Base-by-base conservation (phyloP, 208 protist species). In the Crithidia mellificae region DNA sequence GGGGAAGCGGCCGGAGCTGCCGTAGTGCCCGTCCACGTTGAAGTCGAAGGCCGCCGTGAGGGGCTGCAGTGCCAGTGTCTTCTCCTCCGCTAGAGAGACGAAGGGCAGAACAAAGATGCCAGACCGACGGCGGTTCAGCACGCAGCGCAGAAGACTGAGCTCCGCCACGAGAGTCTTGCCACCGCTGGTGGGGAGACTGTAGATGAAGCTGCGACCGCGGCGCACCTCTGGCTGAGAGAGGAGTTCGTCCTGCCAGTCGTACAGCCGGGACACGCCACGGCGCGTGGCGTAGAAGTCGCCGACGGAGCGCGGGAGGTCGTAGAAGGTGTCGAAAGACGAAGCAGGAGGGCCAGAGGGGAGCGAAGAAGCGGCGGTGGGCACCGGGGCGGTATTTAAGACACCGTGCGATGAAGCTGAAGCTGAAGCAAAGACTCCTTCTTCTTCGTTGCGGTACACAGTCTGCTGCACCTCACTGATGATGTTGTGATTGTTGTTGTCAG, bases 121-220 rank as follows among this genome's bases (percentile, higher is more conserved):
- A 19, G 96, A 95, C 53, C 72, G 78, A 15, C 76, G 30, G 19
- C 72, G 67, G 71, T 83, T 72, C 44, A 98, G 32, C 36, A 97
- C 64, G 34, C 80, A 93, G 15, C 88, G 77, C 56, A 97, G 65
- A n/a, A 98, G 71, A 24, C 85, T 77, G n/a, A 98, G 64, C 81
- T 98, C 94, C 15, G 94, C 95, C 15, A 98, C 94, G 15, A 98
- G 79, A 17, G 92, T 96, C 72, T 98, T 98, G 57, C 95, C 95
- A 19, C 92, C 95, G 62, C 84, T 92, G 12, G 95, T 98, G 25
- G 95, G 94, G 17, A 96, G 71, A 41, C 87, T 93, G 78, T 96
- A 98, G 12, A 98, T 77, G 39, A 98, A 80, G 71, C 80, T 97
- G 49, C 75, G 50, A 6, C 88, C 90, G 5, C 44, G 27, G 29